Percentiles rank a stretch among this genome's conserved stretches.
These are phyloP conservation scores for Xerophyta viscosa DNA, from an alignment of 106 monocot species.

Conservation along the genomic window DNA sequence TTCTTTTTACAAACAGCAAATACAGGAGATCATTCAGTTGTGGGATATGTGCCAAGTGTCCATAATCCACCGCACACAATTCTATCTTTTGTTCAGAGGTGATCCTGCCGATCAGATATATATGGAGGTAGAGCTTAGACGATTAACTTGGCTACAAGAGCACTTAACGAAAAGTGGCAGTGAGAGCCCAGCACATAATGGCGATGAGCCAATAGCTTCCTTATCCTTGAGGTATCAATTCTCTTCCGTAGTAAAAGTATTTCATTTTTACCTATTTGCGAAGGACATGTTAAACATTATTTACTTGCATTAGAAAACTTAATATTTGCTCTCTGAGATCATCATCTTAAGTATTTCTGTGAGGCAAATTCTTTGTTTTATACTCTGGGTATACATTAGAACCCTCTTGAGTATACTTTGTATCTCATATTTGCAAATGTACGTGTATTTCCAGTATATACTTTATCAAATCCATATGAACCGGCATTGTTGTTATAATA, in stretches of 20 bases:
- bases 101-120: constrained; percentile 94
- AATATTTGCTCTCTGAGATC: no score
- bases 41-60: constrained; percentile 95
- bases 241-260: neutral
- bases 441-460: neutral
- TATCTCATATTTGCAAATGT: no score
- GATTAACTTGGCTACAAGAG: constrained; percentile 76
- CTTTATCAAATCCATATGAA: neutral
- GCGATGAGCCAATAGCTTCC: constrained; percentile 58
- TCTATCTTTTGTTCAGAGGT: constrained; percentile 81
- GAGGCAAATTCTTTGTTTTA: no score
- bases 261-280: no score
- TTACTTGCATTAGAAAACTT: no score
- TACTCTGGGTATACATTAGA: no score
- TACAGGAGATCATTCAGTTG: constrained; percentile 63
- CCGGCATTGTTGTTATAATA: neutral
- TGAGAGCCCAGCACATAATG: constrained; percentile 44
- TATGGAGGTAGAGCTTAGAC: constrained; percentile 83
- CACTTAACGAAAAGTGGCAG: constrained; percentile 51
- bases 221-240: constrained; percentile 52
- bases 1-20: constrained; percentile 61
- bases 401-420: no score
- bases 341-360: no score
- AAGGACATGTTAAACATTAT: no score
- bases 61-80: constrained; percentile 85